These are phyloP conservation scores for Haberlea rhodopensis DNA, from an alignment of 257 asterid genomes.

Conservation along the genomic window DNA sequence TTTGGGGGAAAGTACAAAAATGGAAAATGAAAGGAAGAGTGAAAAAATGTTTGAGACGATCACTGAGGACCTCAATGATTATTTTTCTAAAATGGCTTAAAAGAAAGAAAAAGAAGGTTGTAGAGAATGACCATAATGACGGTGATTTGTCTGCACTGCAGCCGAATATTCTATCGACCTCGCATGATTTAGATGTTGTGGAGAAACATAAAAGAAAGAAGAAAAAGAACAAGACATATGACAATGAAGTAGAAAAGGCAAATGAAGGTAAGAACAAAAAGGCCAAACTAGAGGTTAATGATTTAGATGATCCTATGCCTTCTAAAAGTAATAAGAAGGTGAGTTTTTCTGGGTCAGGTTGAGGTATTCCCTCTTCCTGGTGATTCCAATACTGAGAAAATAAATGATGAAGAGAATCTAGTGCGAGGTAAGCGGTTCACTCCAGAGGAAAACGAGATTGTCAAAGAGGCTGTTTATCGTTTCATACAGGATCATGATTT, in stretches of 20 bases:
- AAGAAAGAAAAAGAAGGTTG: constrained; percentile 12
- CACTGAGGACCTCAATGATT: neutral
- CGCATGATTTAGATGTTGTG: constrained; percentile 14
- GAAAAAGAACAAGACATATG: constrained; percentile 26
- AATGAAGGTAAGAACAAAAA: constrained; percentile 29
- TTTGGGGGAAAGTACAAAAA: neutral
- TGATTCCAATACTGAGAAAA: constrained; percentile 15
- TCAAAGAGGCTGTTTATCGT: constrained; percentile 39
- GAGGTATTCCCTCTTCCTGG: constrained; percentile 35
- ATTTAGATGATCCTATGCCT: constrained; percentile 21
- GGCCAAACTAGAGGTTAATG: constrained; percentile 22
- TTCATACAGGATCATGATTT: constrained; percentile 36
- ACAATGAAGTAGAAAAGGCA: constrained; percentile 12
- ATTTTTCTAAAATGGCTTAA: neutral
- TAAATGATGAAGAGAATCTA: constrained; percentile 24
- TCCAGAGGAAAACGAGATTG: constrained; percentile 39
- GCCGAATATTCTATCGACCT: constrained; percentile 16
- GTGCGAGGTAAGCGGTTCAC: constrained; percentile 50
- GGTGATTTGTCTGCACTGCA: constrained; percentile 24
- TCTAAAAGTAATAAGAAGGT: constrained; percentile 45
- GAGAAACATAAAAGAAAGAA: constrained; percentile 26
- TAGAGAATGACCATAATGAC: constrained; percentile 14
- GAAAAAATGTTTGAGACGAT: neutral
- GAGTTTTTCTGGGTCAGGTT: constrained; percentile 40
- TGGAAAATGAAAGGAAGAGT: constrained; percentile 12